These are phyloP conservation scores for Pseudogymnoascus sp. DNA, from an alignment of 2,329 filamentous ascomycete genomes.

Conservation along the genomic window DNA sequence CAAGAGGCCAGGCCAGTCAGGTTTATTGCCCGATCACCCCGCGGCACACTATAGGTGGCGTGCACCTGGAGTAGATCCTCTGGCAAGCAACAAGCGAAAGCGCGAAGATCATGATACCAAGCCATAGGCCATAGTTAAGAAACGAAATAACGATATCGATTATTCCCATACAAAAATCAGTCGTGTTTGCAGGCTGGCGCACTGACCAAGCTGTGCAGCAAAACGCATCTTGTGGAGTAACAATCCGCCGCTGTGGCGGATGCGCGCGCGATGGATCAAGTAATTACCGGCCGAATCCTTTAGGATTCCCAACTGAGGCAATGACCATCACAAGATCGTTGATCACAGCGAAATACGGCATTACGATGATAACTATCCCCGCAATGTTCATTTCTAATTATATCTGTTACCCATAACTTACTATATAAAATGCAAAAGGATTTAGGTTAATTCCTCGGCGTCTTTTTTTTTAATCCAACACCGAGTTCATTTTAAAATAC, in stretches of 20 bases:
- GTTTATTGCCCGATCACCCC: slow-evolving; percentile 42
- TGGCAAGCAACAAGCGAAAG: neutral
- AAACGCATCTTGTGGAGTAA: neutral
- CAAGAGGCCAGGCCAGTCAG: slow-evolving; percentile 40
- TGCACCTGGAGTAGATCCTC: slow-evolving; percentile 2
- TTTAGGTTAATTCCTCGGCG: neutral
- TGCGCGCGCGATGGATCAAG: neutral
- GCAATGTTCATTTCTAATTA: neutral
- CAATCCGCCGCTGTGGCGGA: neutral
- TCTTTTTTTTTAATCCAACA: neutral
- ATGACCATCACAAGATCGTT: neutral
- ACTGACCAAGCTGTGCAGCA: neutral
- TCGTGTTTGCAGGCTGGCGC: neutral
- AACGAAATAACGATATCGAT: neutral
- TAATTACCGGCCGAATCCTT: neutral
- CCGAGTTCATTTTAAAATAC: no score
- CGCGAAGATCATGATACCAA: neutral
- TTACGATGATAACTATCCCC: neutral
- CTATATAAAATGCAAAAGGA: neutral
- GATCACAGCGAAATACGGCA: neutral
- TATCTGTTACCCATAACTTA: neutral
- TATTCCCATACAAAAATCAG: neutral
- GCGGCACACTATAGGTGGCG: slow-evolving; percentile 1
- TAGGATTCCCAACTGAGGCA: neutral
- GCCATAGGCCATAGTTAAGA: neutral